A percentile compares a stretch with the other conserved stretches of the same genome.
phyloP scores from a whole-genome alignment of 371 early-diverging fungal species.

The Saksenaea oblongispora region DNA sequence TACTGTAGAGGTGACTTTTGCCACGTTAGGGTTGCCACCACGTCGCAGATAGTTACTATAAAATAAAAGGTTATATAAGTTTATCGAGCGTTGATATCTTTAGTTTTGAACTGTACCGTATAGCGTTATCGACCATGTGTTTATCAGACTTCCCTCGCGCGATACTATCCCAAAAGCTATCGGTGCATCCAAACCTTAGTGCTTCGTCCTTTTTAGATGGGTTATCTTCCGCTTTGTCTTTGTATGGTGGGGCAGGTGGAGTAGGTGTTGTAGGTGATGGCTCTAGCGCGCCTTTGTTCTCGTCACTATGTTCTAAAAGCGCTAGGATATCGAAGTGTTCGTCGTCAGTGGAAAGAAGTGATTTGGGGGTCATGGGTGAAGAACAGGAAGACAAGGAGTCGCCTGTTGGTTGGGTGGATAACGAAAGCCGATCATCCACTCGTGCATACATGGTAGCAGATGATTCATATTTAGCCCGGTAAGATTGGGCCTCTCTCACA shows the following conservation, averaged over 20 bases:
- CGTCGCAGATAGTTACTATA: conserved; percentile 43
- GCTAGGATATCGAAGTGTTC: conserved; percentile 1
- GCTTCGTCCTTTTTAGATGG: background rate
- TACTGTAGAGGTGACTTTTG: conserved; percentile 35
- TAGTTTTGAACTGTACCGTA: conserved; percentile 34
- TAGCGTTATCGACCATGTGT: conserved; percentile 25
- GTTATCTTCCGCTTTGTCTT: background rate
- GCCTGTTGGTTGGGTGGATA: background rate
- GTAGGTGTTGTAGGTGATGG: background rate
- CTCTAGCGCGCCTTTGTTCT: too few relatives aligned
- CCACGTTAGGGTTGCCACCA: conserved; percentile 49
- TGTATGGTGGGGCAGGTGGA: background rate
- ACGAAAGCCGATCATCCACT: background rate
- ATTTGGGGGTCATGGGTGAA: background rate
- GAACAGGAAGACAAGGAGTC: background rate
- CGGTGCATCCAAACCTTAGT: conserved; percentile 38
- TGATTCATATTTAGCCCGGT: conserved; percentile 10
- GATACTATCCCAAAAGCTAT: conserved; percentile 48
- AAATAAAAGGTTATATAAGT: background rate
- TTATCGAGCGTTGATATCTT: background rate
- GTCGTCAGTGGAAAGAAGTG: background rate
- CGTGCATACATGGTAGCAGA: background rate
- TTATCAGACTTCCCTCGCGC: conserved; percentile 31
- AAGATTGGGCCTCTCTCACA: conserved; percentile 18
- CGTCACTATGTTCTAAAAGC: background rate